Conservation (phyloP, 768 basidiomycete species). For the Suillus tomentosus region DNA sequence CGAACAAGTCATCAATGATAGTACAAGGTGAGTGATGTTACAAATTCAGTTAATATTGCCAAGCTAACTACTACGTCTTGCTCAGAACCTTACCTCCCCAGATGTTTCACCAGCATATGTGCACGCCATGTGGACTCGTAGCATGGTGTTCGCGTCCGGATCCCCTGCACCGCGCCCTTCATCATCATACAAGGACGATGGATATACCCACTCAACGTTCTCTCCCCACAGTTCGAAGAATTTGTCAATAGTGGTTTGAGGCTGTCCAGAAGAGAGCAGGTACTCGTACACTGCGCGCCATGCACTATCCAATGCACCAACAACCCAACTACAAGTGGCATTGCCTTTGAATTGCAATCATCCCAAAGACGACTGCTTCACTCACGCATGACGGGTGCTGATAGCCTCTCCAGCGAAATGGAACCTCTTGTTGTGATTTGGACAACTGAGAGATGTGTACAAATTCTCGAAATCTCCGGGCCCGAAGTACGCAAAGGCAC, state of each 20-base stretch:
- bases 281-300: slow-evolving; percentile 37
- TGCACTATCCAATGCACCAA: slow-evolving; percentile 40
- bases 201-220: slow-evolving; percentile 31
- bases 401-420: slow-evolving; percentile 41
- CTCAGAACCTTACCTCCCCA: slow-evolving; percentile 2
- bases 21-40: neutral
- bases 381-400: slow-evolving; percentile 38
- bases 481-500: slow-evolving; percentile 43
- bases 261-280: slow-evolving; percentile 18
- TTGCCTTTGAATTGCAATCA: neutral
- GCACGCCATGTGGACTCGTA: slow-evolving; percentile 1
- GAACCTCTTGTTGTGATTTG: slow-evolving; percentile 34
- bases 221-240: slow-evolving; percentile 34
- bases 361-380: neutral
- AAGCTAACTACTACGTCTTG: neutral
- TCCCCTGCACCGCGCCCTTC: neutral
- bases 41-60: neutral
- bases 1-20: neutral
- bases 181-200: slow-evolving; percentile 4
- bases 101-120: slow-evolving; percentile 4
- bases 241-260: slow-evolving; percentile 3
- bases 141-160: neutral
- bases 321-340: slow-evolving; percentile 35
- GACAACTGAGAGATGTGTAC: slow-evolving; percentile 33
- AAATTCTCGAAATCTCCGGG: slow-evolving; percentile 40